A percentile compares a stretch with the other conserved stretches of the same genome.
phyloP scores from a whole-genome alignment of 1,139 yeast genomes.

The Debaryomyces robertsiae region DNA sequence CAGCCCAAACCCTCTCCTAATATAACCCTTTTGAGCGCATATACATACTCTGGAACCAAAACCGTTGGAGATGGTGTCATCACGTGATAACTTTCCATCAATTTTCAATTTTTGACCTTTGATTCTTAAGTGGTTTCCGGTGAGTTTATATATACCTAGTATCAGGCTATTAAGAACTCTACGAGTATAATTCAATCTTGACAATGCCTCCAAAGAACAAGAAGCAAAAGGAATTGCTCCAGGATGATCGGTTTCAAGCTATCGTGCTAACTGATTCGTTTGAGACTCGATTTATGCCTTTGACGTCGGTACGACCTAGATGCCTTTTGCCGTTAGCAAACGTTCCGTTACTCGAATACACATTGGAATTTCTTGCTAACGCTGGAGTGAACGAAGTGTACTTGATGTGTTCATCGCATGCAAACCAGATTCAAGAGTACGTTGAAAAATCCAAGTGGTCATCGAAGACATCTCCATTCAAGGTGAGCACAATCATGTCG shows the following conservation, averaged over 20 bases:
- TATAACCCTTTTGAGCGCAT: too few species aligned
- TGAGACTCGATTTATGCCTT: constrained; percentile 88
- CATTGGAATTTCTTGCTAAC: constrained; percentile 88
- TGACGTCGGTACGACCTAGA: constrained; percentile 81
- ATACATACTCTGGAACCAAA: too few species aligned
- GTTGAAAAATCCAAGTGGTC: constrained; percentile 85
- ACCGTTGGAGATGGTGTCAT: too few species aligned
- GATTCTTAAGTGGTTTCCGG: too few species aligned
- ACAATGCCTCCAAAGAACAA: constrained; percentile 50
- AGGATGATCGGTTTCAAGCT: constrained; percentile 85
- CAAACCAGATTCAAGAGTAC: constrained; percentile 82
- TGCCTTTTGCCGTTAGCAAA: constrained; percentile 90
- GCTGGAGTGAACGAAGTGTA: constrained; percentile 90
- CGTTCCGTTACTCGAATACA: constrained; percentile 91
- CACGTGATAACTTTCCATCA: too few species aligned
- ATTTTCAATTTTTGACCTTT: too few species aligned
- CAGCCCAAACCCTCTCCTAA: too few species aligned
- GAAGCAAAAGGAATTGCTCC: constrained; percentile 57
- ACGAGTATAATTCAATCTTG: constrained; percentile 4
- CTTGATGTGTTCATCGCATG: constrained; percentile 87
- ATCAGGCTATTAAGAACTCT: too few species aligned
- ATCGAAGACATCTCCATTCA: constrained; percentile 72
- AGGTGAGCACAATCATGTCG: constrained; percentile 75
- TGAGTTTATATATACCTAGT: too few species aligned
- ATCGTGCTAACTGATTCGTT: constrained; percentile 92